Conservation (phyloP, 768 basidiomycete genomes). For the Serendipita indica region DNA sequence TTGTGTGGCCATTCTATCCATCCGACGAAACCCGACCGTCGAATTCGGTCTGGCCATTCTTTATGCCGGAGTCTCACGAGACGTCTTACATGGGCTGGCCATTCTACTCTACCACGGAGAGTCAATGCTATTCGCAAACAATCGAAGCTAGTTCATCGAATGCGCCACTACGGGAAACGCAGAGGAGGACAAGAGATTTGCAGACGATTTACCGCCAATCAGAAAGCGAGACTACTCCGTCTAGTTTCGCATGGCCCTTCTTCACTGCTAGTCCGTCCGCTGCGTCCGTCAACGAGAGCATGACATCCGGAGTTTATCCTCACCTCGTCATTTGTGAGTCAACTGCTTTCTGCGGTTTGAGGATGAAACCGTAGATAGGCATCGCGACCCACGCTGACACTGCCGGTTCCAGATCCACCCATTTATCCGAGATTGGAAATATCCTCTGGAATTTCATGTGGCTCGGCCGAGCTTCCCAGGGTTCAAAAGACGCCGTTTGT, state of each 20-base stretch:
- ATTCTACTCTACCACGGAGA: background rate
- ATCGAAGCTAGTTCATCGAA: no score
- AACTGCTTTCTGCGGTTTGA: background rate
- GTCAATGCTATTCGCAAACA: no score
- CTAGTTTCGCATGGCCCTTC: background rate
- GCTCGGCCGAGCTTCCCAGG: background rate
- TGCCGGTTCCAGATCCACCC: background rate
- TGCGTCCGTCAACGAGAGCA: background rate
- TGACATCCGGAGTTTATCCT: background rate
- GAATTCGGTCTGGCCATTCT: background rate
- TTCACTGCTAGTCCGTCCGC: background rate
- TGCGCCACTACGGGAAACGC: no score
- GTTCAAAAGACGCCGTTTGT: background rate
- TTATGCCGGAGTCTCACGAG: background rate
- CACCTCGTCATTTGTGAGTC: background rate
- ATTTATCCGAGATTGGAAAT: background rate
- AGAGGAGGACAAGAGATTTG: no score
- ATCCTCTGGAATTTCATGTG: background rate
- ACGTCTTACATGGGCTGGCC: background rate
- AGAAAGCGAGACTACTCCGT: background rate
- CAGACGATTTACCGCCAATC: no score
- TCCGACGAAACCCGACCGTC: background rate
- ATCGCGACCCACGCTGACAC: background rate
- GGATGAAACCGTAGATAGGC: background rate
- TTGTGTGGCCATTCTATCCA: conserved; percentile 7